Evolutionary conservation across 75 land plant genomes (phyloP), one percentile per base, ranked within the genome.

Genomic region (Selaginella moellendorffii): DNA sequence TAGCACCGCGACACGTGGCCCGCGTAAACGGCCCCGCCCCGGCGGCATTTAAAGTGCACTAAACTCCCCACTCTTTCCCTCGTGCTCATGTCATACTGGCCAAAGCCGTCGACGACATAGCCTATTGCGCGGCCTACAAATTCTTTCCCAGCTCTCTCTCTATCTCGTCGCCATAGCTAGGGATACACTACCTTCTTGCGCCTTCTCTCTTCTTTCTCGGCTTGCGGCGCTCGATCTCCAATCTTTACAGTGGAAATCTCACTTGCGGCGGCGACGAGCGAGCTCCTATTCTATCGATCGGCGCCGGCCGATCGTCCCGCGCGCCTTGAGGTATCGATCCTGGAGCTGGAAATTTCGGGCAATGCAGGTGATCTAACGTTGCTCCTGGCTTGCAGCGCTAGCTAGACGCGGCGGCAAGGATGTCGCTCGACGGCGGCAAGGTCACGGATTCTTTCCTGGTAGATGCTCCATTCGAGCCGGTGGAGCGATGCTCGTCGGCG

Each of bases 401-500:
- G n/a, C n/a, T n/a, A n/a, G n/a, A 36, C 10, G 46, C 14, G 46
- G 46, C 14, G 5, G 46, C 14, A 5, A 14, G 14, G 46, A 36
- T 36, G 46, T 36, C 46, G 5, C 46, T 36, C 10, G 46, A 36
- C 10, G 14, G 14, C 10, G 14, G 5, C 46, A 14, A 5, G 14
- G 14, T 14, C 5, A 14, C 5, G 46, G 46, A 36, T 36, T 14
- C 46, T 5, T 36, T 36, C 46, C 5, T 36, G 10, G 46, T 5
- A 5, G 46, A 36, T 36, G 46, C 46, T 5, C 46, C 46, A 36
- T 36, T 36, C 14, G 46, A 36, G 46, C 5, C 10, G 10, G 46
- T 36, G 46, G 66, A 68, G 19, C 31, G 69, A 24, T 82, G 85
- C 62, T 0, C 14, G 0, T 73, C 73, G 10, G 46, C 30, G 12